Base-by-base conservation (phyloP, 441 rosid species). In the Breynia disticha region DNA sequence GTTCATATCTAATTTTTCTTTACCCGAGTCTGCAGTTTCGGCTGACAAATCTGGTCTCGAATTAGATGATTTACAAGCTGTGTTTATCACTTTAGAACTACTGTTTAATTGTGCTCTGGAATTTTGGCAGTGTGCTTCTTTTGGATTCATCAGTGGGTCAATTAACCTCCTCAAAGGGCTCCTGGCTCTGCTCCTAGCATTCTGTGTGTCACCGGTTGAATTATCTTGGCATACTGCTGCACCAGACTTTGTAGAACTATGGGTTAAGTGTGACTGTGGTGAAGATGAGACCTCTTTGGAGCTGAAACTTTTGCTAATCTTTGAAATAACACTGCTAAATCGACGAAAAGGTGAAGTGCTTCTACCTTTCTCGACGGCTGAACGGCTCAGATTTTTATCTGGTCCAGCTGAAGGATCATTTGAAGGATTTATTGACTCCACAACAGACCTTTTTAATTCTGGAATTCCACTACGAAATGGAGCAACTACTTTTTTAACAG, bases 121-220 rank as follows among this genome's bases (percentile, higher is more conserved):
- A 24, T 62, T 63, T 58, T 62, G 72, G 42, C 67, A 60, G 57
- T 63, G 72, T 24, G 70, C 69, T 32, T 70, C 67, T 68, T 79
- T 90, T 13, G 86, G 79, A 72, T 75, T 87, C 53, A 83, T 69
- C 46, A 85, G 62, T 19, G 95, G 93, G 52, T 87, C 96, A 50
- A 87, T 64, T 48, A 90, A 67, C 76, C 95, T 85, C 73, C 90
- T 83, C 73, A 90, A 72, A 45, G 96, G 98, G 76, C 96, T 90
- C 72, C 86, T 82, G 71, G 88, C 79, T 76, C 79, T 75, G 67
- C 73, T 72, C 38, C 69, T 55, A 68, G 70, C 64, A 64, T 57
- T 67, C 53, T 71, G 70, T 54, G 51, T 65, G 64, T 76, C 85
- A 24, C 59, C 28, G 35, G 59, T 55, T 16, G 75, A 66, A 55